phyloP scores from a whole-genome alignment of 805 yeast genomes.

The Millerozyma acaciae region DNA sequence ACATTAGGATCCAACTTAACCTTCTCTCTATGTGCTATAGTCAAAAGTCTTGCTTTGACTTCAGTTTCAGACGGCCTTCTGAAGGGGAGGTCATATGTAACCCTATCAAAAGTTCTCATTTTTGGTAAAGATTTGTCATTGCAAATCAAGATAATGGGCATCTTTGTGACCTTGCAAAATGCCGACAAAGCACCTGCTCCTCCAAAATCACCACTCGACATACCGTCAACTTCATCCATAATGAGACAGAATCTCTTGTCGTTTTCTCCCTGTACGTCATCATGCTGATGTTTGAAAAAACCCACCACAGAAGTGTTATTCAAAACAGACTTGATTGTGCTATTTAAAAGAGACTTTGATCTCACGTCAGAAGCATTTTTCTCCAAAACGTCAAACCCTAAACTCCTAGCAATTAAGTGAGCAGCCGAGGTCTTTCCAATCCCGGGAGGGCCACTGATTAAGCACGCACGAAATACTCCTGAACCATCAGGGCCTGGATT shows the following conservation, averaged over 20 bases:
- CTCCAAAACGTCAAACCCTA: constrained; percentile 73
- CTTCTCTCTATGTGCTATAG: constrained; percentile 84
- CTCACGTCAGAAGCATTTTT: constrained; percentile 88
- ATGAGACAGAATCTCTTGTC: constrained; percentile 70
- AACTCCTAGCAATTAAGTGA: constrained; percentile 61
- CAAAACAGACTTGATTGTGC: constrained; percentile 64
- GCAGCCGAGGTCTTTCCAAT: constrained; percentile 84
- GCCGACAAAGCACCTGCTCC: constrained; percentile 94
- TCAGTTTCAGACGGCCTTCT: constrained; percentile 84
- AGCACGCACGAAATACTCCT: constrained; percentile 73
- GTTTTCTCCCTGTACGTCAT: constrained; percentile 26
- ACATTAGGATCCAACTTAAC: constrained; percentile 75
- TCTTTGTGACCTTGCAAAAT: constrained; percentile 76
- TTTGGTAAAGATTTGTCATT: constrained; percentile 90
- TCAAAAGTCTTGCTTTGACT: constrained; percentile 78
- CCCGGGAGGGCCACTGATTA: constrained; percentile 87
- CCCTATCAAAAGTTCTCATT: constrained; percentile 92
- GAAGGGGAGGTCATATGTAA: constrained; percentile 75
- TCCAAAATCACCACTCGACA: constrained; percentile 98
- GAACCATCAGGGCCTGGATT: constrained; percentile 59
- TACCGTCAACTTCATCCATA: constrained; percentile 99
- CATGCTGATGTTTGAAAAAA: constrained; percentile 47
- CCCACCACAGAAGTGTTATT: constrained; percentile 83
- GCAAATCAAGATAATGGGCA: constrained; percentile 90
- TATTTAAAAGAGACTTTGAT: constrained; percentile 71